Evolutionary conservation across 495 filamentous ascomycete species (phyloP).

Genomic region (Penicillium robsamsonii): DNA sequence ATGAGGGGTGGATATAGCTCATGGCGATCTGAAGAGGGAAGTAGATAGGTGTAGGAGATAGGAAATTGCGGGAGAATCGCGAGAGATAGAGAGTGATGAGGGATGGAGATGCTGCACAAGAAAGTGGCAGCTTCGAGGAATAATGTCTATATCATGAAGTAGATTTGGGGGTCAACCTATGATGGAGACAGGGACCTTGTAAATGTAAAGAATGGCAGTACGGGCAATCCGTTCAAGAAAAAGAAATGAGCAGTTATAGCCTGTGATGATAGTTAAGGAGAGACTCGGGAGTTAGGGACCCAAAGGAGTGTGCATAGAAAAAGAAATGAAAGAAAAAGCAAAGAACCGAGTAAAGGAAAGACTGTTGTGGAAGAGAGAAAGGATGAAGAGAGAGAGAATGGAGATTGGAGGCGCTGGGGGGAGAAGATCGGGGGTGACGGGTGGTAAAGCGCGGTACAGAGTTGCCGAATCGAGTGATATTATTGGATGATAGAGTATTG

Average conservation of each 20-base stretch:
- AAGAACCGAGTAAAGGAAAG: slow-evolving; percentile 17
- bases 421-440: slow-evolving; percentile 13
- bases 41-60: slow-evolving; percentile 11
- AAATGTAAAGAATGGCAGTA: slow-evolving; percentile 16
- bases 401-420: slow-evolving; percentile 19
- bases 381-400: slow-evolving; percentile 18
- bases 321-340: slow-evolving; percentile 9
- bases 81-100: slow-evolving; percentile 1
- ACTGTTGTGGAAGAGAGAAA: slow-evolving; percentile 15
- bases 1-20: slow-evolving; percentile 49
- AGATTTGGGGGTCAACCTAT: slow-evolving; percentile 8
- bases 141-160: slow-evolving; percentile 26
- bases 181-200: slow-evolving; percentile 13
- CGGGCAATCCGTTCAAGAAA: slow-evolving; percentile 13
- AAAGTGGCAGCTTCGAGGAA: slow-evolving; percentile 10
- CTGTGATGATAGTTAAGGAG: slow-evolving; percentile 21
- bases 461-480: not conserved
- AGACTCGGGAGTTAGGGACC: slow-evolving; percentile 18
- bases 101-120: slow-evolving; percentile 13
- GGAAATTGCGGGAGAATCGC: not conserved
- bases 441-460: slow-evolving; percentile 11
- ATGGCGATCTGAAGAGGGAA: slow-evolving; percentile 22
- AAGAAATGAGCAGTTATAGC: slow-evolving; percentile 16
- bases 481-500: slow-evolving; percentile 6
- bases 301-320: slow-evolving; percentile 15